A percentile compares a stretch with the other conserved stretches of the same genome.
phyloP scores from a whole-genome alignment of 805 yeast species.

The Saccharomycopsis sp. region DNA sequence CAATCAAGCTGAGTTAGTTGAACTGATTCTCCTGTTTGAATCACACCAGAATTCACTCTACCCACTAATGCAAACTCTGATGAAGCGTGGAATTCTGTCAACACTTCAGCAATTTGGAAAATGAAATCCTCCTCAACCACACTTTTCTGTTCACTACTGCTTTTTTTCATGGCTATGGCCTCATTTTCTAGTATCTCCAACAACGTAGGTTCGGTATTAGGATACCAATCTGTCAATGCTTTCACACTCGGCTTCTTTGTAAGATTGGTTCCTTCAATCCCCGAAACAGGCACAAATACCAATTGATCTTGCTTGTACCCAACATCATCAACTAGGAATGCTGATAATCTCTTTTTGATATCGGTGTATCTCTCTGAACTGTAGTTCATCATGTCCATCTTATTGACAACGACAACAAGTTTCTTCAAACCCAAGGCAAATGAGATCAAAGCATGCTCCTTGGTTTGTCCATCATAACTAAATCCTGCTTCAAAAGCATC shows the following conservation, averaged over 20 bases:
- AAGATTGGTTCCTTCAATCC: slow-evolving; percentile 59
- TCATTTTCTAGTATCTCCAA: slow-evolving; percentile 77
- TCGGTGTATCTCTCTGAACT: slow-evolving; percentile 41
- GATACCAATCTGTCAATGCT: slow-evolving; percentile 51
- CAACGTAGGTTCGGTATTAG: slow-evolving; percentile 89
- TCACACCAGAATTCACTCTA: slow-evolving; percentile 54
- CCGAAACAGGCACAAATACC: slow-evolving; percentile 59
- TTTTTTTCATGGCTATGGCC: slow-evolving; percentile 23
- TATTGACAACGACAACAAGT: slow-evolving; percentile 57
- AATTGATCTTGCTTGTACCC: slow-evolving; percentile 37
- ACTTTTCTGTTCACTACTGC: slow-evolving; percentile 19
- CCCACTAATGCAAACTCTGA: slow-evolving; percentile 51
- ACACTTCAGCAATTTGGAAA: slow-evolving; percentile 56
- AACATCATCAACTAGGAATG: slow-evolving; percentile 43
- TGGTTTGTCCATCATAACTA: slow-evolving; percentile 61
- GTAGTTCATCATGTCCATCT: slow-evolving; percentile 60
- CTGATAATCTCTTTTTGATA: slow-evolving; percentile 40
- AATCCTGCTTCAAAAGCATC: slow-evolving; percentile 70
- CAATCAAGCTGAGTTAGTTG: slow-evolving; percentile 45
- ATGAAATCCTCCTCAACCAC: slow-evolving; percentile 38
- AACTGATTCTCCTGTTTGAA: slow-evolving; percentile 65
- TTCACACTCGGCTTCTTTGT: slow-evolving; percentile 32
- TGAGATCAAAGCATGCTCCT: slow-evolving; percentile 66
- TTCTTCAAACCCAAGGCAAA: slow-evolving; percentile 55
- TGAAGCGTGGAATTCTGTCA: slow-evolving; percentile 36